Evolutionary conservation across 2,329 filamentous ascomycete genomes (phyloP), one percentile per base, ranked within the genome.

Genomic region (Colletotrichum tabaci): DNA sequence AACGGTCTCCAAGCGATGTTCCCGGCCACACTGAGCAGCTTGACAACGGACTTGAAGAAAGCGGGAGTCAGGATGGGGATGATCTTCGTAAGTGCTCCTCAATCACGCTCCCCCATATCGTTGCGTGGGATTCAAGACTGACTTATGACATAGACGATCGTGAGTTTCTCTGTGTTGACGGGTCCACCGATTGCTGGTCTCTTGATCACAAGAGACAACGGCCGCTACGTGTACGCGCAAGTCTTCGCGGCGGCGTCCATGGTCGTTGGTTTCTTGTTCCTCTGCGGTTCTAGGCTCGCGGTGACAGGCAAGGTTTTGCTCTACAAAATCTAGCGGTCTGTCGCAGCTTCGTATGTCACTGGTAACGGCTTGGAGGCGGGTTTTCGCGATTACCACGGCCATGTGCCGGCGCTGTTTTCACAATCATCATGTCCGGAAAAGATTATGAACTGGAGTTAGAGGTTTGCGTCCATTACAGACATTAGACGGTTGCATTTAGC

Each of bases 1-100:
- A 90, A 90, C 0, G 89, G 85, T 0, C 87, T 93, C 55, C 91
- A 93, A 79, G 86, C 87, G 7, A 77, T 94, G 10, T 93, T 93
- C 74, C 91, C 92, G 0, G 90, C 90, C 0, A 88, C 87, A 0
- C 75, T 92, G 52, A 87, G 85, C 57, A 87, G 86, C 47, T 79
- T 90, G 67, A 88, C 86, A 1, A 82, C 82, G 3, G 87, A 90
- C 75, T 78, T 86, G 68, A 77, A 81, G 7, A 88, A 86, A 77
- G 80, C 85, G 8, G 88, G 88, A 0, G 86, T 86, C 1, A 79
- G 88, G 9, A 87, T 90, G 76, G 88, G 88, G 55, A 89, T 90
- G 88, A 81, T 85, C 0, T 89, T 90, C 61, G n/a, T 50, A 9
- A 50, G 47, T 8, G 47, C 47, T 10, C 30, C 30, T 50, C n/a